Base-by-base conservation (phyloP, 2,329 filamentous ascomycete species). In the Fusarium globosum region DNA sequence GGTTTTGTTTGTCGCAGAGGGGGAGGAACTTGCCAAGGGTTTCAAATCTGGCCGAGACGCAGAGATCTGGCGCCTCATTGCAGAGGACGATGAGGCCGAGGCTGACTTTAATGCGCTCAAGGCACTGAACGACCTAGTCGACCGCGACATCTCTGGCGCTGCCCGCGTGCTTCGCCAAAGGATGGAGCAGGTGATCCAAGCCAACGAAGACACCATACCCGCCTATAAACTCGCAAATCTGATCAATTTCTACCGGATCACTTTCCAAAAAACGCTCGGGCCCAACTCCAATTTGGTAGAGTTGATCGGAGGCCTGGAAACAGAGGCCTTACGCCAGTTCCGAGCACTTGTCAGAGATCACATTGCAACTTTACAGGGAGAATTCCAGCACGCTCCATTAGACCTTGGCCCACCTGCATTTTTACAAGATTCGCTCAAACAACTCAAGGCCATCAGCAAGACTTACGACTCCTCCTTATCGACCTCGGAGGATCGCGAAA, bases 151-250 rank as follows among this genome's bases (percentile, higher is more conserved):
- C 52, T 90, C 91, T 6, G 94, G 94, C 2, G 95, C 96, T 8
- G 91, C 93, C 42, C 90, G 94, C 28, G 90, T 95, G n/a, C 83
- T 98, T n/a, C 91, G 93, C 33, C 95, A 98, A 81, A 89, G 96
- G 38, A 91, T 97, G 59, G 95, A 98, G 81, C 93, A 98, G 77
- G 93, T 97, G 26, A 92, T 98, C 21, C 95, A 97, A 77, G 93
- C 93, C 69, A 96, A 97, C 80, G 95, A 98, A 76, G 95, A 98
- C 67, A 92, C 92, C 1, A 94, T 97, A 26, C 85, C 95, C 55
- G 92, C 94, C 39, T 99, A 97, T 85, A 96, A 95, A 80, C 90
- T 98, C 45, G 92, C 94, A 16, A 98, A 97, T 76, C 86, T 99
- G 4, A 87, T 98, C 46, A 91, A 90, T 45, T 99, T 99, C 83